Conservation (phyloP, 768 basidiomycete species). For the Austroboletus eburneus region DNA sequence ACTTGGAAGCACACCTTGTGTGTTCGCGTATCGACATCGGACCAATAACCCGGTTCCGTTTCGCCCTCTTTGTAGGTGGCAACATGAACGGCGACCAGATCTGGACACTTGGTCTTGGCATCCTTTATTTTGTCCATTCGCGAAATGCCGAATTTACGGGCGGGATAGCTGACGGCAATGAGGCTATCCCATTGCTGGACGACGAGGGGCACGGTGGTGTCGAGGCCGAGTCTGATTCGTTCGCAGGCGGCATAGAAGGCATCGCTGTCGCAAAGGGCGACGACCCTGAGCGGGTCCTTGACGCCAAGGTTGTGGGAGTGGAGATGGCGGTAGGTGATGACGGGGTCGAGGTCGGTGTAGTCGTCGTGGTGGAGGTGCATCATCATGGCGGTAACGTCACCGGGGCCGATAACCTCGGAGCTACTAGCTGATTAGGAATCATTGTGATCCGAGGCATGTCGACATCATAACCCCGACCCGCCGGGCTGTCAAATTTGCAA, state of each 20-base stretch:
- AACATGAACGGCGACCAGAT: conserved; percentile 84
- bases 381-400: no score
- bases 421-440: no score
- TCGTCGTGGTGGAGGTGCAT: no score
- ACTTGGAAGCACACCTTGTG: conserved; percentile 74
- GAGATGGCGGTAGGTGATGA: conserved; percentile 77
- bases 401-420: no score
- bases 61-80: conserved; percentile 93
- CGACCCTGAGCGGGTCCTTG: conserved; percentile 72
- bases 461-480: no score
- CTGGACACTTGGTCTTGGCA: conserved; percentile 81
- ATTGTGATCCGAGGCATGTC: no score
- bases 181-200: conserved; percentile 85
- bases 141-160: conserved; percentile 90
- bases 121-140: conserved; percentile 81
- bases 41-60: conserved; percentile 84
- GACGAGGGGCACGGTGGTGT: conserved; percentile 63
- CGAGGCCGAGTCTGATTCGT: conserved; percentile 69
- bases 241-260: conserved; percentile 86
- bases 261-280: conserved; percentile 90
- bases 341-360: conserved; percentile 59
- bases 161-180: conserved; percentile 96
- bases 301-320: conserved; percentile 64
- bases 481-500: no score
- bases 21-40: conserved; percentile 81